Base-by-base conservation (phyloP, 345 rosid species). In the Arabidopsis suecica region DNA sequence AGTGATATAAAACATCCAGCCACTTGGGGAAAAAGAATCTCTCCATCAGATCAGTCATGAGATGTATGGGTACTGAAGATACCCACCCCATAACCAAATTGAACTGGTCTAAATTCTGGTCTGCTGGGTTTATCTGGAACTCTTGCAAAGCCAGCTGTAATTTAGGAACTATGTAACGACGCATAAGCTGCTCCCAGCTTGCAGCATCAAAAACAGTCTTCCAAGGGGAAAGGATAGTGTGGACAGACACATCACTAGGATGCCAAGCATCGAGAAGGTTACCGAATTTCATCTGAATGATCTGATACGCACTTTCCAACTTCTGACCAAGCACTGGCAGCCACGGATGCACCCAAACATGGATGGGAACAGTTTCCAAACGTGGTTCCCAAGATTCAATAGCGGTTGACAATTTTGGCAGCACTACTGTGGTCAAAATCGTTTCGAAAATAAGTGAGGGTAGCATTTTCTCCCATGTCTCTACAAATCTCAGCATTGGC, bases 321-420 rank as follows among this genome's bases (percentile, higher is more conserved):
- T 84, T 89, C 38, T 80, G 84, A 61, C 93, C 98, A 80, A 94
- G 78, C 73, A 73, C 73, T 18, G 89, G 96, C 72, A 89, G 72
- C 98, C 97, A 91, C 20, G 97, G 97, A 83, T 91, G 97, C 57
- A 89, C 91, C 98, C 96, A 93, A 44, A 84, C 77, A 78, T 94
- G 98, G 56, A 93, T 89, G 9, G 98, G 87, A 63, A 91, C 88
- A 28, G 85, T 80, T 79, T 93, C 96, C 25, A 79, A 73, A 37
- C 84, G 86, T 34, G 97, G 98, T 56, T 94, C 92, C 97, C 97
- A 94, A 8, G 78, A 82, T 45, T 89, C 87, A 13, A 91, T 89
- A n/a, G 94, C 97, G 23, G 61, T 75, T 4, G 90, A 83, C 82
- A 93, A 68, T 73, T 93, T 93, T 23, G 91, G 94, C 84, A 89